These are phyloP conservation scores for Annulohypoxylon bovei DNA, from an alignment of 495 filamentous ascomycete species.

Conservation along the genomic window DNA sequence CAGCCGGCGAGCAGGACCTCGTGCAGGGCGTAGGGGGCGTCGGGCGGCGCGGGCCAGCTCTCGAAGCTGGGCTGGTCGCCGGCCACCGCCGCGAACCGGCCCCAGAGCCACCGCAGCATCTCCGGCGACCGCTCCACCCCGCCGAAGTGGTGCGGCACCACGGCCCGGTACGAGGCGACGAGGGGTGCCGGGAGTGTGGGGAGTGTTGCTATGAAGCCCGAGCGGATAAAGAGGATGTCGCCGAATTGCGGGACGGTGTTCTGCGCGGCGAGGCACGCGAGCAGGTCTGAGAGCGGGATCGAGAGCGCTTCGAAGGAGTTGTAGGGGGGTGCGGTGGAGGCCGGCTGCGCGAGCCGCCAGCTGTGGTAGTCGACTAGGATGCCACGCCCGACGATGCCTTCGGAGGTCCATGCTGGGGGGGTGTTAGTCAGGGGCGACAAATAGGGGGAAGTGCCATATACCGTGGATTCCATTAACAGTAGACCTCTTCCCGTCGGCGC, in stretches of 20 bases:
- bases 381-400: constrained; percentile 67
- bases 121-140: constrained; percentile 62
- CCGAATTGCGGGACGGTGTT: constrained; percentile 62
- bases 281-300: constrained; percentile 58
- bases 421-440: neutral
- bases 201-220: constrained; percentile 57
- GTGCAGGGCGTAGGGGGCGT: constrained; percentile 47
- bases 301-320: constrained; percentile 53
- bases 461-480: constrained; percentile 63
- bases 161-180: constrained; percentile 47
- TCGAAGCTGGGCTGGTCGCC: constrained; percentile 65
- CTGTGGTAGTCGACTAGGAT: constrained; percentile 67
- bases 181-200: constrained; percentile 43
- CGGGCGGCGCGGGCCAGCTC: constrained; percentile 45
- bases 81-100: constrained; percentile 60
- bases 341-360: constrained; percentile 53
- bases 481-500: constrained; percentile 43
- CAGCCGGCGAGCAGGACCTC: constrained; percentile 59
- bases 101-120: constrained; percentile 55
- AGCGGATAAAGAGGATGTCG: constrained; percentile 65
- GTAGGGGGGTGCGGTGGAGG: constrained; percentile 42
- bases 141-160: constrained; percentile 52
- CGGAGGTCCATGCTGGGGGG: constrained; percentile 53
- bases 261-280: constrained; percentile 57
- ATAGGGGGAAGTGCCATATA: constrained; percentile 40